These are phyloP conservation scores for Amanita thiersii DNA, from an alignment of 768 basidiomycete species.

Conservation along the genomic window DNA sequence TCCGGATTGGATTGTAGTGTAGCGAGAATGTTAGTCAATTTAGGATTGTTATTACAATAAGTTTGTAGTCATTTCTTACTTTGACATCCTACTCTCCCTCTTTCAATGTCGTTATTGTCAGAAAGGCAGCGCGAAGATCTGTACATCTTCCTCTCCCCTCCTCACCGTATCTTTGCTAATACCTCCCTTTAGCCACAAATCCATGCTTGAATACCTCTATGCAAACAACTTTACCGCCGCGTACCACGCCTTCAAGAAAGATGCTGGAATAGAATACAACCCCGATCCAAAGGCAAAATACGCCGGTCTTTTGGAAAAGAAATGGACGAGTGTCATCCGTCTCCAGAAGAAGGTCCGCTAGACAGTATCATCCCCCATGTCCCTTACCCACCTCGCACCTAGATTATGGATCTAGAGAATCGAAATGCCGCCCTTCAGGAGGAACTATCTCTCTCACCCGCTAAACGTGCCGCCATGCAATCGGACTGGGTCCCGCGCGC, in stretches of 20 bases:
- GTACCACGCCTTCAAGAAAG: slow-evolving; percentile 49
- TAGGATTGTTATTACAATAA: too few species aligned
- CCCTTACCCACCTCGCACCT: background rate
- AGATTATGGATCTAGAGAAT: slow-evolving; percentile 96
- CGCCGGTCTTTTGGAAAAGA: slow-evolving; percentile 88
- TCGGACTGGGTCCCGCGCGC: slow-evolving; percentile 86
- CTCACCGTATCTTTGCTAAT: background rate
- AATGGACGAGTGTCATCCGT: slow-evolving; percentile 95
- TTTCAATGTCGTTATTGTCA: slow-evolving; percentile 16
- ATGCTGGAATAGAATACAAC: slow-evolving; percentile 51
- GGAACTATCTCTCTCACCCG: slow-evolving; percentile 40
- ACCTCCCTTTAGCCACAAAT: slow-evolving; percentile 53
- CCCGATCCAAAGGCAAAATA: slow-evolving; percentile 86
- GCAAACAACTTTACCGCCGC: slow-evolving; percentile 56
- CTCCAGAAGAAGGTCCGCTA: slow-evolving; percentile 85
- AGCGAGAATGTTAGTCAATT: too few species aligned
- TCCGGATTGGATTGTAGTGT: slow-evolving; percentile 20
- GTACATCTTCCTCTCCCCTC: slow-evolving; percentile 10
- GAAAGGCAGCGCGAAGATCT: slow-evolving; percentile 20
- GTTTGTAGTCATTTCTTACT: background rate
- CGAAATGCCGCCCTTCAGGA: slow-evolving; percentile 77
- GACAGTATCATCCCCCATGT: slow-evolving; percentile 6
- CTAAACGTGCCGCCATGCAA: slow-evolving; percentile 51
- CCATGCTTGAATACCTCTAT: slow-evolving; percentile 73
- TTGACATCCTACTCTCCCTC: background rate